Base-by-base conservation (phyloP, 2,329 filamentous ascomycete genomes). In the Corinectria fuckeliana region DNA sequence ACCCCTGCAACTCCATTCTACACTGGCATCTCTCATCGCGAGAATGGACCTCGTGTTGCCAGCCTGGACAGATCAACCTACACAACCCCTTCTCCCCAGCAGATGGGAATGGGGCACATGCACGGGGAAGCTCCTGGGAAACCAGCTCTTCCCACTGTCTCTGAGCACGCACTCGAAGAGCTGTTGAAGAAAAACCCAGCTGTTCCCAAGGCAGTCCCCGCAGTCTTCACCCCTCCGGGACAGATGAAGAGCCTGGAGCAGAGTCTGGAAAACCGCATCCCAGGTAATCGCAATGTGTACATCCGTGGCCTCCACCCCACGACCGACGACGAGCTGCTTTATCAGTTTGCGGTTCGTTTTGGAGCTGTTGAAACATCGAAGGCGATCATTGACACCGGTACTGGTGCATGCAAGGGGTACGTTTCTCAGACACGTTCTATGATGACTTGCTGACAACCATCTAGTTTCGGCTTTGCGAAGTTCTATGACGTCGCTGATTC, bases 261-360 rank as follows among this genome's bases (percentile, higher is more conserved):
- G 76, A 96, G 93, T 72, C 83, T 99, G 48, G 92, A 97, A 78
- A 98, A 98, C 72, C 91, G 93, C 59, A 95, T 89, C 58, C 81
- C 91, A 47, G 93, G 93, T 42, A 97, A 98, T 73, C 95, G 93
- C 64, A 99, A 99, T 72, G 94, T 99, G 65, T 99, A 99, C 81
- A 97, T 99, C 65, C 92, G 95, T 61, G 96, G 96, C 16, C 89
- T 99, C 63, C 91, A 96, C 64, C 94, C 95, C 0, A 94, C 96
- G 69, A 99, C 94, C 0, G 95, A 96, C 48, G 95, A 99, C 71
- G 91, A 96, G 49, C 89, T 96, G 73, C 82, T 99, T 16, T 85
- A 91, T 69, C 83, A 84, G 41, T 98, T 95, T 78, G 90, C 94
- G 41, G 83, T 87, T 68, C 91, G 94, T 50, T 99, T 98, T 73